Percentiles rank a stretch among this genome's conserved stretches.
Evolutionary conservation across 805 yeast genomes (phyloP).

Genomic region (Phaffomyces opuntiae): DNA sequence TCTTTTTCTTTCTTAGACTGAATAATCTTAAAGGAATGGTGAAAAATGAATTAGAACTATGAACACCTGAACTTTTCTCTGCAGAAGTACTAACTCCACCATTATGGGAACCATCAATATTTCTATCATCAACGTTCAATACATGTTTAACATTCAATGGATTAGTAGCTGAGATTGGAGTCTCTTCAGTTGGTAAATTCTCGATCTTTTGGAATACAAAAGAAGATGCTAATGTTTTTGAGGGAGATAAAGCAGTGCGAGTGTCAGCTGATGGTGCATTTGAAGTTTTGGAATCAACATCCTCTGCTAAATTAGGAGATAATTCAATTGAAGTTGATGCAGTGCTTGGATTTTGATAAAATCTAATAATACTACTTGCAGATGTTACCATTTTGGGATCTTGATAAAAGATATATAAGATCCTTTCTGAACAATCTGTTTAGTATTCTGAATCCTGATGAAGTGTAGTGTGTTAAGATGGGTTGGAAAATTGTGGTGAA

Average conservation of each 20-base stretch:
- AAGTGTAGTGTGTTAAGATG: no score
- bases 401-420: no score
- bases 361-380: conserved; percentile 11
- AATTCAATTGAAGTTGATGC: conserved; percentile 1
- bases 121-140: background rate
- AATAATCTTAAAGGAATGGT: conserved; percentile 7
- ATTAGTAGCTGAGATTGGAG: no score
- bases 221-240: conserved; percentile 1
- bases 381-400: conserved; percentile 4
- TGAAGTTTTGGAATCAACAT: background rate
- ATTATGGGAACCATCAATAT: background rate
- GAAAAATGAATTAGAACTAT: conserved; percentile 5
- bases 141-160: no score
- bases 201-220: conserved; percentile 6
- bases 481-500: no score
- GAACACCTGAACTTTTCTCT: background rate
- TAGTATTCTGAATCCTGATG: no score
- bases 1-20: background rate
- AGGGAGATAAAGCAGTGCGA: background rate
- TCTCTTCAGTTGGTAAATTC: conserved; percentile 11
- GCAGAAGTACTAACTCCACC: background rate
- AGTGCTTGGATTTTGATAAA: conserved; percentile 10
- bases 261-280: background rate
- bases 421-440: background rate
- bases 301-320: background rate